These are phyloP conservation scores for Capsella rubella DNA, from an alignment of 441 rosid genomes.

Conservation along the genomic window DNA sequence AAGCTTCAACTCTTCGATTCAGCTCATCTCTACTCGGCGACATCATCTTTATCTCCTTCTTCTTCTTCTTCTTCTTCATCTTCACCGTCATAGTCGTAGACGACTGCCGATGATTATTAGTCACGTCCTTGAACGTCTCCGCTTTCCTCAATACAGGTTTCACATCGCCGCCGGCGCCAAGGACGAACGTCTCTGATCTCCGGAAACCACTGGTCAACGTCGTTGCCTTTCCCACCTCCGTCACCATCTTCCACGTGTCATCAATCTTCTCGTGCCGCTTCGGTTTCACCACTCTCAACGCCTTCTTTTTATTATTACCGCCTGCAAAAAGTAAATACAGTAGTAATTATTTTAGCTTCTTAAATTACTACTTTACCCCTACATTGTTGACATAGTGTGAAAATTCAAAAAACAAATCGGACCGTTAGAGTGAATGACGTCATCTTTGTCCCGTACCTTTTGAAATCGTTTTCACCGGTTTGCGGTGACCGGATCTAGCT, in stretches of 20 bases:
- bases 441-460: constrained; percentile 57
- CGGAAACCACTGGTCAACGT: constrained; percentile 53
- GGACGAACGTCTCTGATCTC: constrained; percentile 33
- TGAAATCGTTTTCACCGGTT: constrained; percentile 55
- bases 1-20: constrained; percentile 78
- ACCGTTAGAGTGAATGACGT: constrained; percentile 34
- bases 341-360: too few relatives aligned
- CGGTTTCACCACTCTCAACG: constrained; percentile 36
- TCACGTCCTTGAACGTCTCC: constrained; percentile 64
- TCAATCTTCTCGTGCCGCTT: constrained; percentile 13
- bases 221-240: constrained; percentile 55
- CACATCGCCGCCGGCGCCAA: constrained; percentile 37
- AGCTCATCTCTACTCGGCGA: constrained; percentile 78
- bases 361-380: constrained; percentile 16
- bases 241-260: constrained; percentile 25
- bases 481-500: constrained; percentile 63
- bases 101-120: constrained; percentile 45
- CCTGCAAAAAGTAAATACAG: neutral
- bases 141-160: constrained; percentile 51
- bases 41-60: constrained; percentile 60
- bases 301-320: constrained; percentile 12
- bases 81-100: constrained; percentile 47
- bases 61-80: constrained; percentile 57
- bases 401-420: constrained; percentile 31
- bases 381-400: neutral